Evolutionary conservation across 202 grass and related monocot species (phyloP), one percentile per base, ranked within the genome.

Genomic region (Thinopyrum obtusiflorum): DNA sequence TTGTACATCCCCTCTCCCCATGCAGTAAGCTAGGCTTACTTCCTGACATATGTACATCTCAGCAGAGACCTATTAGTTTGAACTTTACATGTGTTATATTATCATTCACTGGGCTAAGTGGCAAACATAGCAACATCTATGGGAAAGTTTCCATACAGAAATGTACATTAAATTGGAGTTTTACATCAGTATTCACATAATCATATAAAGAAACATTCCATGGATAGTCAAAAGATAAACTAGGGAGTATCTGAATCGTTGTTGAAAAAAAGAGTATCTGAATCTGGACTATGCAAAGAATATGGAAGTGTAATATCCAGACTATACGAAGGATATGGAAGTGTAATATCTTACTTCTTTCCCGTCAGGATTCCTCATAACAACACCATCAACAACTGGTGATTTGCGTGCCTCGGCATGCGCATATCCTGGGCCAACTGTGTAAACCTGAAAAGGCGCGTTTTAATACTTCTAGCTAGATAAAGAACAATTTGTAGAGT

Each of bases 331-430:
- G 28, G 72, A 65, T 24, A 60, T 36, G 44, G 69, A 66, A 75
- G 79, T 32, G 40, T 7, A 37, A 73, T 73, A 11, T 26, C 60
- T 83, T 94, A 98, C 96, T 92, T 98, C 96, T 92, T 98, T 98
- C 42, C 96, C 96, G 80, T 96, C 90, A 75, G 88, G 93, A 68
- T 96, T 98, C 88, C 96, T 95, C 96, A 96, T 96, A 79, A 98
- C 96, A 88, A 98, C 96, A 80, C 96, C 96, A 83, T 98, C 96
- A 87, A 98, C 96, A 40, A 98, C 96, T 24, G 96, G 96, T 86
- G 96, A 98, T 86, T 98, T 98, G 12, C 97, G 90, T 83, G 97
- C 97, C 83, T 99, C 97, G 39, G 97, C 97, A 91, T 99, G 97
- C 37, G 97, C 97, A 93, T 99, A 99, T 81, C 90, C 97, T 90